phyloP scores from a whole-genome alignment of 345 rosid genomes.

The Eucalyptus tenuipes region DNA sequence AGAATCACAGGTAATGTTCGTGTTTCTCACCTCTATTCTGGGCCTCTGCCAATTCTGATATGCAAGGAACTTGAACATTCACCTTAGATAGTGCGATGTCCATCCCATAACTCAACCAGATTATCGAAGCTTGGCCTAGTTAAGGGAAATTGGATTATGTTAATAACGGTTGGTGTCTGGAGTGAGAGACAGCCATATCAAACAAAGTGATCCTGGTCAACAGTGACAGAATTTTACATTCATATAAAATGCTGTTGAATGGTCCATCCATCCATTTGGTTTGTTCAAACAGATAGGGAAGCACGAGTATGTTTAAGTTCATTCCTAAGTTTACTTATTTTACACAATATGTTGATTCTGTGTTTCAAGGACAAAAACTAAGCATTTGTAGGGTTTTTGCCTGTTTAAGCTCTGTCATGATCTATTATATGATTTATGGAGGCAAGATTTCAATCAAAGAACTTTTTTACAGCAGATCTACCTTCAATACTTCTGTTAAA shows the following conservation, averaged over 20 bases:
- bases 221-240: neutral
- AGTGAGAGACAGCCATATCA: neutral
- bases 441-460: neutral
- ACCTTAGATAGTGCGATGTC: neutral
- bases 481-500: neutral
- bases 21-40: neutral
- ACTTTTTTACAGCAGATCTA: neutral
- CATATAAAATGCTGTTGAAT: neutral
- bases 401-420: neutral
- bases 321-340: neutral
- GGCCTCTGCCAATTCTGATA: neutral
- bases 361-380: neutral
- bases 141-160: neutral
- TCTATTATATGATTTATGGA: neutral
- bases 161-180: neutral
- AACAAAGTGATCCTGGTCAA: neutral
- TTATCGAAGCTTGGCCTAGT: neutral
- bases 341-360: neutral
- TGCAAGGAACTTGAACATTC: neutral
- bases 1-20: slow-evolving; percentile 76
- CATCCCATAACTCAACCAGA: neutral
- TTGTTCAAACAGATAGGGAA: neutral
- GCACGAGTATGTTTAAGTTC: neutral
- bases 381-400: neutral
- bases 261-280: neutral